Conservation (phyloP, 768 basidiomycete species). For the Lactifluus subvellereus region DNA sequence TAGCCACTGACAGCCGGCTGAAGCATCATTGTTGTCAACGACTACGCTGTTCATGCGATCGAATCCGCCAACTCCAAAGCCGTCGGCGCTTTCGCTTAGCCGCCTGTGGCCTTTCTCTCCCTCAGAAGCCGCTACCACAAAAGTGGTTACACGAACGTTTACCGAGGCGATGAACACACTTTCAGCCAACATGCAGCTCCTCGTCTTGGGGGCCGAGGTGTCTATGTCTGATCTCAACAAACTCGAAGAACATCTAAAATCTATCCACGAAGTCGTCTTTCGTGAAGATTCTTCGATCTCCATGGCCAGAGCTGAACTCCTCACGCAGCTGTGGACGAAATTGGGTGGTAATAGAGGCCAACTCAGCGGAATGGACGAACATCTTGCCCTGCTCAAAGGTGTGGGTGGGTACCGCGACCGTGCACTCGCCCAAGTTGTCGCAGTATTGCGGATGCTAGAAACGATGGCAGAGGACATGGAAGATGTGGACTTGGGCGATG, state of each 20-base stretch:
- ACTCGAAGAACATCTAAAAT: constrained; percentile 54
- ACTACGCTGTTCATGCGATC: constrained; percentile 60
- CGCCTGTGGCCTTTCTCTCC: constrained; percentile 32
- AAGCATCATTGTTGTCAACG: constrained; percentile 70
- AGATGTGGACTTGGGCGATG: constrained; percentile 31
- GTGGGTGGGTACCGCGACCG: constrained; percentile 52
- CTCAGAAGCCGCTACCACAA: constrained; percentile 32
- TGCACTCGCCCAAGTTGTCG: constrained; percentile 61
- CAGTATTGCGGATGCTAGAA: constrained; percentile 54
- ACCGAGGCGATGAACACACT: constrained; percentile 57
- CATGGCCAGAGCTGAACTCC: constrained; percentile 45
- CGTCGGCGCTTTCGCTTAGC: constrained; percentile 27
- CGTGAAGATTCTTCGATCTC: constrained; percentile 50
- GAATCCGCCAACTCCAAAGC: constrained; percentile 31
- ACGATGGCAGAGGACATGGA: constrained; percentile 70
- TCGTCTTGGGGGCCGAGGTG: constrained; percentile 60
- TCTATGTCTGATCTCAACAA: constrained; percentile 50
- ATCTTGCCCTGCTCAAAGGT: constrained; percentile 49
- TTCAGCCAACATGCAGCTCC: constrained; percentile 44
- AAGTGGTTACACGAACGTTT: constrained; percentile 51
- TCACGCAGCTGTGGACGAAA: constrained; percentile 62
- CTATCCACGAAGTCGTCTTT: constrained; percentile 12
- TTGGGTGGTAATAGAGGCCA: constrained; percentile 54
- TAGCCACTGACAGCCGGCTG: background rate
- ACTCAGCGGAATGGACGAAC: constrained; percentile 44